Evolutionary conservation across 2,329 filamentous ascomycete species (phyloP).

Genomic region (Colletotrichum sp.): DNA sequence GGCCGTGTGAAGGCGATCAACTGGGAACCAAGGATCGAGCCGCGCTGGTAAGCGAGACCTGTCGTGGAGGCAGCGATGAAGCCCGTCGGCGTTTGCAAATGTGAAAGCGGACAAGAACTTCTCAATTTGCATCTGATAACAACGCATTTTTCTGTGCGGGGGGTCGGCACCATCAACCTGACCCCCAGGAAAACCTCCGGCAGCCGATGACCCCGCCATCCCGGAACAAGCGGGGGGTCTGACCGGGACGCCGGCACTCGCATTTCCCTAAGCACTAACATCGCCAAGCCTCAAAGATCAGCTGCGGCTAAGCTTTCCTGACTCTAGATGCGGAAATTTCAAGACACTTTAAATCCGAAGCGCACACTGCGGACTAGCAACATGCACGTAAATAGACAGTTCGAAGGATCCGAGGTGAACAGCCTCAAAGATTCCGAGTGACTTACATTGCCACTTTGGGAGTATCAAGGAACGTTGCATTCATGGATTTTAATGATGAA

Average conservation of each 20-base stretch:
- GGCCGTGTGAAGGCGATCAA: background rate
- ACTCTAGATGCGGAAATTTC: background rate
- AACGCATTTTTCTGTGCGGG: background rate
- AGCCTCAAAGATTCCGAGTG: background rate
- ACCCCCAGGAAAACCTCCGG: background rate
- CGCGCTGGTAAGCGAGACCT: background rate
- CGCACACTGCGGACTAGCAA: background rate
- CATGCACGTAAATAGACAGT: background rate
- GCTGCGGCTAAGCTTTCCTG: background rate
- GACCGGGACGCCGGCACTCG: background rate
- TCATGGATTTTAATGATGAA: background rate
- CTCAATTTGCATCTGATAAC: background rate
- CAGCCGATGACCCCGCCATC: background rate
- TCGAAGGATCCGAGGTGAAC: background rate
- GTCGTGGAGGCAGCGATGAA: background rate
- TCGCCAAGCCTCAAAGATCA: background rate
- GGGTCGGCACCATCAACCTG: background rate
- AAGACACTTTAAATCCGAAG: background rate
- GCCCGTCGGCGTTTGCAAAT: background rate
- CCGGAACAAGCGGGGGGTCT: background rate
- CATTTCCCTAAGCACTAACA: background rate
- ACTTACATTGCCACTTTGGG: background rate
- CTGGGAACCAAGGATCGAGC: background rate
- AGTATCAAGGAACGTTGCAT: background rate
- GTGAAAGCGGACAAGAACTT: background rate